These are phyloP conservation scores for Pisolithus tinctorius DNA, from an alignment of 768 basidiomycete genomes.

Conservation along the genomic window DNA sequence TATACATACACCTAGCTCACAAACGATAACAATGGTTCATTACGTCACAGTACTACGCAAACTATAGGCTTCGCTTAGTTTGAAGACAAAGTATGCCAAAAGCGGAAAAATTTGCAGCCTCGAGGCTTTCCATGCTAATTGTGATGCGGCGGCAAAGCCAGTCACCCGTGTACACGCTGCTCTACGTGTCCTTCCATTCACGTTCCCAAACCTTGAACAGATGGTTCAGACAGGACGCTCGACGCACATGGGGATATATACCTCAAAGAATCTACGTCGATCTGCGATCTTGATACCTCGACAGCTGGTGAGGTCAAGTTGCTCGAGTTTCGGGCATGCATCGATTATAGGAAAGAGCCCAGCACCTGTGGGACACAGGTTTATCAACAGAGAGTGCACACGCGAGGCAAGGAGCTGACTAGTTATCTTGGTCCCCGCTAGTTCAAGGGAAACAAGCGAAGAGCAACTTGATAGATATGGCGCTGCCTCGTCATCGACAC, in stretches of 20 bases:
- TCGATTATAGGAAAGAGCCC: conserved; percentile 56
- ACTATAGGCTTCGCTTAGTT: neutral
- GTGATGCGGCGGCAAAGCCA: too few species aligned
- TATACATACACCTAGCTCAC: neutral
- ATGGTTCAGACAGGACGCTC: neutral
- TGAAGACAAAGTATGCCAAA: neutral
- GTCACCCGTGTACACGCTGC: neutral
- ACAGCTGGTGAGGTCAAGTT: conserved; percentile 62
- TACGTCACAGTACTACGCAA: neutral
- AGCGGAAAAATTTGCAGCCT: neutral
- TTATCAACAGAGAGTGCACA: neutral
- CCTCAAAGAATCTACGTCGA: conserved; percentile 64
- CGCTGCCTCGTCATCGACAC: conserved; percentile 51
- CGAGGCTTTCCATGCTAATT: too few species aligned
- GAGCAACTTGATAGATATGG: conserved; percentile 47
- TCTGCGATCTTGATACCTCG: conserved; percentile 54
- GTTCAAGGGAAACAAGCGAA: conserved; percentile 39
- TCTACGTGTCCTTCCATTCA: conserved; percentile 8
- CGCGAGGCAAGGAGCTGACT: conserved; percentile 30
- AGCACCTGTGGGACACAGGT: conserved; percentile 29
- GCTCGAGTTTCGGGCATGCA: conserved; percentile 43
- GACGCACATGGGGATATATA: conserved; percentile 6
- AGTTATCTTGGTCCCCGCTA: conserved; percentile 55
- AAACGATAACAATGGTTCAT: neutral
- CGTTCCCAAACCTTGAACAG: conserved; percentile 20